Conservation (phyloP, 495 filamentous ascomycete genomes). For the Rhypophila decipiens region DNA sequence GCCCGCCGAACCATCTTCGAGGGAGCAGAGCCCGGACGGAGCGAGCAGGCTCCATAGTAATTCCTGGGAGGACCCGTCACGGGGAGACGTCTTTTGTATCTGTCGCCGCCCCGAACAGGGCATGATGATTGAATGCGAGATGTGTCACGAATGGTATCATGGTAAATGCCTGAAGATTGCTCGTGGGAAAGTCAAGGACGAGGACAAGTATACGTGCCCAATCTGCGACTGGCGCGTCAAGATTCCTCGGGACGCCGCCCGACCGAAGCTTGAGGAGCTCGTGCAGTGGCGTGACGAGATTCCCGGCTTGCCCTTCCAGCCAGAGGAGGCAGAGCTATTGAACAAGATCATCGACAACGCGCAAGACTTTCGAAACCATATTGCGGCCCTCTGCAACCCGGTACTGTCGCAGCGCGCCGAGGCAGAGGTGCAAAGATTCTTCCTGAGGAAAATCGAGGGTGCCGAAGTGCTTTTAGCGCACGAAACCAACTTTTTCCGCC, state of each 20-base stretch:
- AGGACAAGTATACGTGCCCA: slow-evolving; percentile 96
- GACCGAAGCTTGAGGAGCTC: slow-evolving; percentile 91
- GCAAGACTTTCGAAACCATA: slow-evolving; percentile 73
- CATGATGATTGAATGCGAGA: slow-evolving; percentile 99
- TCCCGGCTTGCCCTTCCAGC: slow-evolving; percentile 79
- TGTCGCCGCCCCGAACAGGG: slow-evolving; percentile 89
- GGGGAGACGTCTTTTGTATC: slow-evolving; percentile 91
- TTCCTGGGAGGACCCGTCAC: slow-evolving; percentile 44
- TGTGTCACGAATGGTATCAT: slow-evolving; percentile 99
- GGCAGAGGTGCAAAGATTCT: slow-evolving; percentile 87
- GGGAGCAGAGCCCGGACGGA: slow-evolving; percentile 72
- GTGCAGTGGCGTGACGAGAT: slow-evolving; percentile 85
- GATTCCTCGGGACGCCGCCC: slow-evolving; percentile 95
- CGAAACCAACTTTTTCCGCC: slow-evolving; percentile 96
- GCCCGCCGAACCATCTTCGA: slow-evolving; percentile 85
- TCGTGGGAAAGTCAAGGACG: slow-evolving; percentile 93
- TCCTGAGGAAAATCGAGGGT: slow-evolving; percentile 95
- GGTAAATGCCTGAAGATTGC: slow-evolving; percentile 98
- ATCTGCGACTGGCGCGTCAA: slow-evolving; percentile 97
- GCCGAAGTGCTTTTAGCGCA: slow-evolving; percentile 88
- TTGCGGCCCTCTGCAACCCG: slow-evolving; percentile 72
- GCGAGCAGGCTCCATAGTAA: slow-evolving; percentile 29
- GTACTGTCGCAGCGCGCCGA: slow-evolving; percentile 77
- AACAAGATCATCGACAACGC: slow-evolving; percentile 80
- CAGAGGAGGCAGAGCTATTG: slow-evolving; percentile 85